A percentile compares a stretch with the other conserved stretches of the same genome.
Conservation (phyloP, 176 grass and related monocot species). For the Elaeis guineensis region DNA sequence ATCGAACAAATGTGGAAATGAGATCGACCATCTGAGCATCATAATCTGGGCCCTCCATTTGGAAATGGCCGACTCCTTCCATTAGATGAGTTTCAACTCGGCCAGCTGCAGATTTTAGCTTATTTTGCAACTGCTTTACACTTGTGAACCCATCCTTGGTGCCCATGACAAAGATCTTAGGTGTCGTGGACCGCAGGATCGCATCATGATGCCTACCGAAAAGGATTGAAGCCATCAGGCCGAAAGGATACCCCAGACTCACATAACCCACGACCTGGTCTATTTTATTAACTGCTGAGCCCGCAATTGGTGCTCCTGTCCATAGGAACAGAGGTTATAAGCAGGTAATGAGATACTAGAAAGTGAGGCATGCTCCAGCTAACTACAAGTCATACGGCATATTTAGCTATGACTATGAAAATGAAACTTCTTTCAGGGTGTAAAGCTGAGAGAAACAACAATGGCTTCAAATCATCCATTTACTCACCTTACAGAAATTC, state of each 20-base stretch:
- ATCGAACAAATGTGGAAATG: constrained; percentile 59
- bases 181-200: constrained; percentile 65
- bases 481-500: too few species aligned
- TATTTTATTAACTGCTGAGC: constrained; percentile 83
- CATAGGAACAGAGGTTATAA: constrained; percentile 12
- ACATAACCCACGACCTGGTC: constrained; percentile 77
- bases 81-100: constrained; percentile 70
- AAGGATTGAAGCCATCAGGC: constrained; percentile 68
- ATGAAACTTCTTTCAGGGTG: too few species aligned
- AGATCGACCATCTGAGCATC: constrained; percentile 75
- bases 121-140: constrained; percentile 81
- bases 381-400: too few species aligned
- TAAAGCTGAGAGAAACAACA: too few species aligned
- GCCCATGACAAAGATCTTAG: constrained; percentile 86
- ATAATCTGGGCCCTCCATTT: constrained; percentile 91
- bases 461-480: too few species aligned
- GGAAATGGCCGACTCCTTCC: constrained; percentile 80
- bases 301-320: constrained; percentile 71
- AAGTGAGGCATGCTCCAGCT: too few species aligned
- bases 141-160: constrained; percentile 94
- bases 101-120: constrained; percentile 63
- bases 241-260: constrained; percentile 84
- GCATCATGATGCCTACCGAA: constrained; percentile 86
- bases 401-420: too few species aligned
- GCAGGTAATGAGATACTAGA: too few species aligned